Conservation (phyloP, 352 stramenopile species). For the Aphanomyces stellatus region DNA sequence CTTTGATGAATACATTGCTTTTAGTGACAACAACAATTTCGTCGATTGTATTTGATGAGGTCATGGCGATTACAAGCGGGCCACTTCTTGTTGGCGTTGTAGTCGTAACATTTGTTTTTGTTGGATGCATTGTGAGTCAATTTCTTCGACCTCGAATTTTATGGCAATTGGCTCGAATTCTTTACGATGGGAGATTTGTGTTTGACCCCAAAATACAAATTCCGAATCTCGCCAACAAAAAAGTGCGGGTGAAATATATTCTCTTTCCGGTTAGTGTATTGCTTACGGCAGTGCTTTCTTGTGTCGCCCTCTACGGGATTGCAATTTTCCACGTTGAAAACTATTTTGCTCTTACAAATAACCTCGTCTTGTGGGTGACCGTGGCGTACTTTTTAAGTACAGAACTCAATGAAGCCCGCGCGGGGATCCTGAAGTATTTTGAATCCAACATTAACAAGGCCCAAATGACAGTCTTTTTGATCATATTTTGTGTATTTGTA, state of each 20-base stretch:
- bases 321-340: not conserved
- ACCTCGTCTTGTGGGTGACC: not conserved
- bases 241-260: not conserved
- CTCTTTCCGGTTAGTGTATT: not conserved
- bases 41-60: not conserved
- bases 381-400: not conserved
- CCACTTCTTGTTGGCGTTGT: not conserved
- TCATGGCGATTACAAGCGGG: not conserved
- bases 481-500: not conserved
- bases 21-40: not conserved
- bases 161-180: not conserved
- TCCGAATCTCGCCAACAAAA: not conserved
- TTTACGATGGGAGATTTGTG: not conserved
- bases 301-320: not conserved
- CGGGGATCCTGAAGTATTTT: constrained; percentile 1
- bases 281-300: not conserved
- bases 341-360: not conserved
- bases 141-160: not conserved
- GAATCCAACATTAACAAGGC: constrained; percentile 14
- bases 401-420: not conserved
- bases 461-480: not conserved
- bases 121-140: not conserved
- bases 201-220: not conserved
- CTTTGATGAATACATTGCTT: not conserved
- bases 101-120: not conserved